Conservation (phyloP, 306 rosid genomes). For the Cyclanthera cordifolia region DNA sequence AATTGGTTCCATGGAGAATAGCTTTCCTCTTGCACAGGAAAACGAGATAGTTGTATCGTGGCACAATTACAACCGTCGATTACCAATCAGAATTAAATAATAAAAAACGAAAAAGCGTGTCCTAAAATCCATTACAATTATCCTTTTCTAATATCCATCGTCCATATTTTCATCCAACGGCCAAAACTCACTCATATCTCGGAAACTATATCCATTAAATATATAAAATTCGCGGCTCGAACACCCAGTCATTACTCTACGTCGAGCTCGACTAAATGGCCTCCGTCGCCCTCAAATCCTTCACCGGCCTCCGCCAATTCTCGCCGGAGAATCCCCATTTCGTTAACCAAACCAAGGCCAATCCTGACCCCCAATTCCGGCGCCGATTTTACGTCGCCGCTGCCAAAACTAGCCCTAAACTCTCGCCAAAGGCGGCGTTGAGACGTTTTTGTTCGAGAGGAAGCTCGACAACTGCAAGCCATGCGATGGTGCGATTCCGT, state of each 20-base stretch:
- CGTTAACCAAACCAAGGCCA: conserved; percentile 20
- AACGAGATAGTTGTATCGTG: conserved; percentile 27
- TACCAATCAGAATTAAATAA: background rate
- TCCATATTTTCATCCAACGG: conserved; percentile 37
- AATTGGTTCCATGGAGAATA: conserved; percentile 6
- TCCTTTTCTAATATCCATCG: conserved; percentile 39
- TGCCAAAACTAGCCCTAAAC: conserved; percentile 54
- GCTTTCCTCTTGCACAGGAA: background rate
- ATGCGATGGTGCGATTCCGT: conserved; percentile 95
- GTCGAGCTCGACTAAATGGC: conserved; percentile 32
- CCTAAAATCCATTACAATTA: conserved; percentile 33
- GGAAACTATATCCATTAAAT: conserved; percentile 48
- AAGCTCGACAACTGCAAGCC: conserved; percentile 95
- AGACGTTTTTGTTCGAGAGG: conserved; percentile 74
- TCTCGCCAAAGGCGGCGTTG: conserved; percentile 64
- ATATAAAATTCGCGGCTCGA: background rate
- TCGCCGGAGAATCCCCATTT: conserved; percentile 43
- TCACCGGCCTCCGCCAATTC: conserved; percentile 74
- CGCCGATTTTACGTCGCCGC: conserved; percentile 40
- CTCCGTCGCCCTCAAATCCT: conserved; percentile 70
- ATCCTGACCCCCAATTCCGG: conserved; percentile 11
- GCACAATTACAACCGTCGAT: conserved; percentile 22
- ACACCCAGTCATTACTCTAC: background rate
- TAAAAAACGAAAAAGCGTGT: background rate
- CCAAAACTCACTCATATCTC: conserved; percentile 20